Base-by-base conservation (phyloP, 352 stramenopile species). In the Phytophthora hibernalis region DNA sequence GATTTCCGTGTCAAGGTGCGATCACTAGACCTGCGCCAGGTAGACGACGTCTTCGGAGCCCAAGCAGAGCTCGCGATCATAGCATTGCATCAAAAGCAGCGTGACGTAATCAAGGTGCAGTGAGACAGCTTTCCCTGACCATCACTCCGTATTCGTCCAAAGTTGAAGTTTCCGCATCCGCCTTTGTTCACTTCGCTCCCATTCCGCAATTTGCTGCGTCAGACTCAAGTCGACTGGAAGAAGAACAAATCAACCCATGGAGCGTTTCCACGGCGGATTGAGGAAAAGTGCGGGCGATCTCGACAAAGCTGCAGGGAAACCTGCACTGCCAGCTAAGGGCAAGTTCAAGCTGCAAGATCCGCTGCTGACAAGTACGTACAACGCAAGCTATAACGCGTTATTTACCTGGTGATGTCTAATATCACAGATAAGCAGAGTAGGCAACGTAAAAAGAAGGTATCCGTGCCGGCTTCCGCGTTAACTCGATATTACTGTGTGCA, bases 1-100 rank as follows among this genome's bases (percentile, higher is more conserved):
- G 72, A 83, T 24, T 91, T 92, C 49, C 82, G 84, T 16, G 55
- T 63, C 38, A 76, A 79, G 51, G 68, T 92, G 24, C 80, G 82
- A 12, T 63, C 78, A 21, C 79, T 70, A 54, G 72, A 83, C 40
- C 59, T 92, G 22, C 77, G 80, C 15, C 57, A 80, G 9, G 52
- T 80, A 6, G 69, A 76, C 40, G 48, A 70, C 5, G 35, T 49
- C n/a, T 55, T 79, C 8, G 82, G 74, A 6, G 73, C 80, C 2
- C 43, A 78, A 13, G 35, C 70, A 9, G 80, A 91, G 54, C 57
- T 88, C 9, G 42, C 68, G 8, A 48, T 91, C 18, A 38, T 90
- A 7, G 58, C 62, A 13, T 45, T 80, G 1, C 91, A 89, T 70
- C 74, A 79, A 67, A 56, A 69, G 50, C 72, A 77, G 24, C 79